Base-by-base conservation (phyloP, 768 basidiomycete genomes). In the Auriculariales sp. region DNA sequence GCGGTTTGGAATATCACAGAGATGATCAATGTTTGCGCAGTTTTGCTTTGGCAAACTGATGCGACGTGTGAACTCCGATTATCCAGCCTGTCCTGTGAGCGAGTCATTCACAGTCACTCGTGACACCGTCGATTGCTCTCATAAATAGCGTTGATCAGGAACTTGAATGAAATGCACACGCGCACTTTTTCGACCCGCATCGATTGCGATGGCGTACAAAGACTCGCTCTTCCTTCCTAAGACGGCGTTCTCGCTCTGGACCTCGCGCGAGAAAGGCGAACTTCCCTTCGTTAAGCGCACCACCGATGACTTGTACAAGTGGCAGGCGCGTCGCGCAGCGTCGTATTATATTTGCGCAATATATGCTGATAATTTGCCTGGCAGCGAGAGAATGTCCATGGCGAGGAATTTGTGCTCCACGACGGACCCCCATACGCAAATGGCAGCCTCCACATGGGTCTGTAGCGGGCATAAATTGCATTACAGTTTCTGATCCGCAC, bases 401-500 rank as follows among this genome's bases (percentile, higher is more conserved):
- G 85, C 2, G 76, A 79, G 1, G 59, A 79, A 28, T 98, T 92
- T 58, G 81, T 95, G 11, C 69, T 93, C 47, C 92, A 94, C 55
- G 94, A 99, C 62, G 95, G 94, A 0, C 94, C 94, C 28, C 95
- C 95, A 0, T 98, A 98, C 59, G 94, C 94, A 2, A 99, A 99
- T 60, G 95, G 95, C 0, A 77, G 88, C 61, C 68, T 99, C 34
- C 94, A 99, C 61, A 92, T 93, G 71, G 94, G 93, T 94, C 55
- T 53, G 64, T 56, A 7, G 30, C 47, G 2, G 9, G 4, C n/a
- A 10, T 30, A 15, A 24, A 11, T 11, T 28, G 67, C 45, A 27
- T 3, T 31, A 25, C 35, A 33, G 27, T 31, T 29, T 10, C 46
- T 4, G 19, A 35, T 46, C 25, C 32, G 17, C 25, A 27, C n/a